Evolutionary conservation across 176 grass and related monocot genomes (phyloP), one percentile per base, ranked within the genome.

Genomic region (Cocos nucifera): DNA sequence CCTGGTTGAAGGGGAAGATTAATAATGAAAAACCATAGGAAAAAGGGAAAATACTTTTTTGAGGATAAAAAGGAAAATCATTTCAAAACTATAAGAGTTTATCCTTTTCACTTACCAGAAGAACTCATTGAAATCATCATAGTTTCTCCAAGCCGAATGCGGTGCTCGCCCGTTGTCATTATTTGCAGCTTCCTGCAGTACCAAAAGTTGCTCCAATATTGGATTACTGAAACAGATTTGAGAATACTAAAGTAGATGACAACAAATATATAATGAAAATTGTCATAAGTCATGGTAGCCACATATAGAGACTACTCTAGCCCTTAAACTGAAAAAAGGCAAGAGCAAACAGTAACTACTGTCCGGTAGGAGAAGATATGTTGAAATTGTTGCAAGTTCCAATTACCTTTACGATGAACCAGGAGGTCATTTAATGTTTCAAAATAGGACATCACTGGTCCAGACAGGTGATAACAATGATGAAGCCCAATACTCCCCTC

Each of bases 101-200:
- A 29, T 61, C 70, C 48, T 53, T 69, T 30, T 15, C 0, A 35
- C 29, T 61, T 76, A 95, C 90, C 90, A 95, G 57, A 95, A 95
- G 51, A 89, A 89, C 69, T 95, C 90, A 57, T 95, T 95, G 60
- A 95, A 95, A 70, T 95, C 90, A 71, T 95, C 90, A 71, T 95
- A 95, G 69, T 95, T 95, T 84, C 90, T 86, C 90, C 90, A 95
- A 61, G 77, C 90, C 73, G 90, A 95, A 86, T 95, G 90, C 44
- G 90, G 64, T 71, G 90, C 86, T 5, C 64, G 79, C 10, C 90
- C 90, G 28, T 89, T 78, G 56, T 79, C 62, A 79, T 79, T 95
- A 65, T 86, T 89, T 20, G 65, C 59, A 69, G 90, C 80, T 83
- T 95, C 90, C 90, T 95, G 86, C 64, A 86, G 70, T 17, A 80